These are phyloP conservation scores for Leccinum subtestaceum DNA, from an alignment of 768 basidiomycete species.

Conservation along the genomic window DNA sequence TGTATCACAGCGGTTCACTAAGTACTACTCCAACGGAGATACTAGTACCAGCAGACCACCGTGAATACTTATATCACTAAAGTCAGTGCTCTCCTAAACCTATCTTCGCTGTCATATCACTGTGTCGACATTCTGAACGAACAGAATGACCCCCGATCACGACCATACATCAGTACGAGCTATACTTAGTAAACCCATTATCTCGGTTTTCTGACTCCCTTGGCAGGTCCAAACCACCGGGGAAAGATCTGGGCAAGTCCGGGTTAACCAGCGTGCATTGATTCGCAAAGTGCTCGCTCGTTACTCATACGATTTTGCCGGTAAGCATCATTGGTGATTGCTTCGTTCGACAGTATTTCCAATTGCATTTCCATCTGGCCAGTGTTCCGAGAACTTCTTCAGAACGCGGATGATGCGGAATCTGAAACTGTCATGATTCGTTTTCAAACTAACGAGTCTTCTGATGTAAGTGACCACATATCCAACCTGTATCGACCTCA, in stretches of 20 bases:
- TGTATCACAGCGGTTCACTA: too few species aligned
- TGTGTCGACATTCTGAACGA: too few species aligned
- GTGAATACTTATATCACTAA: too few species aligned
- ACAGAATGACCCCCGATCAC: too few species aligned
- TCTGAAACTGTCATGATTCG: constrained; percentile 70
- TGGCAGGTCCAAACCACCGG: constrained; percentile 70
- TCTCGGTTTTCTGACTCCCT: not conserved
- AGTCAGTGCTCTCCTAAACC: too few species aligned
- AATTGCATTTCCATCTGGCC: constrained; percentile 39
- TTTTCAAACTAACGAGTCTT: constrained; percentile 54
- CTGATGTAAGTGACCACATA: constrained; percentile 24
- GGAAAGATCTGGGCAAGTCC: constrained; percentile 58
- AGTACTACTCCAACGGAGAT: too few species aligned
- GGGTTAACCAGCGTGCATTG: constrained; percentile 88
- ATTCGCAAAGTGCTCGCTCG: constrained; percentile 94
- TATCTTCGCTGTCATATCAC: too few species aligned
- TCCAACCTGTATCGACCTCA: not conserved
- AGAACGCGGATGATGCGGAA: constrained; percentile 28
- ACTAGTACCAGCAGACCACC: too few species aligned
- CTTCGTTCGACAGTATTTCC: constrained; percentile 32
- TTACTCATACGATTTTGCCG: constrained; percentile 90
- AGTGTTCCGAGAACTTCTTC: constrained; percentile 43
- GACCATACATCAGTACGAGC: too few species aligned
- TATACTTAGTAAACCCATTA: too few species aligned
- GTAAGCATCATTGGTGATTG: constrained; percentile 26